phyloP scores from a whole-genome alignment of 2,329 filamentous ascomycete genomes.

The Dactylellina leptospora region DNA sequence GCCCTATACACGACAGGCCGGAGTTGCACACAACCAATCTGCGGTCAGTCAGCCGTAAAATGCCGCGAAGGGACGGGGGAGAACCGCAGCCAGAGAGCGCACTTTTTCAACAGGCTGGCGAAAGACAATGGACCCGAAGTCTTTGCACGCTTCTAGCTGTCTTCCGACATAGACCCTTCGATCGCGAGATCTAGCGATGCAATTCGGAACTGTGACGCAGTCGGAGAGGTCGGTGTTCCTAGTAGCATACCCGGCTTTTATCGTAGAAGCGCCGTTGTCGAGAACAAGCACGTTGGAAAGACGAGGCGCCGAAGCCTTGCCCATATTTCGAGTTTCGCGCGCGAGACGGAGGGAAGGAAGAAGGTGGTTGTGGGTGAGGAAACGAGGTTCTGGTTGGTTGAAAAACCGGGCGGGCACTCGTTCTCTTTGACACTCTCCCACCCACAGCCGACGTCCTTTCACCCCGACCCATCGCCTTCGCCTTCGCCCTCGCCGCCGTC shows the following conservation, averaged over 20 bases:
- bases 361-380: constrained; percentile 5
- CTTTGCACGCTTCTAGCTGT: constrained; percentile 79
- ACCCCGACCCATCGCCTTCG: too few species aligned
- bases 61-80: neutral
- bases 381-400: neutral
- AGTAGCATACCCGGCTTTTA: constrained; percentile 84
- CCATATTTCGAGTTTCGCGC: constrained; percentile 10
- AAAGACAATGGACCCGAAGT: constrained; percentile 89
- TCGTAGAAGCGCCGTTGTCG: constrained; percentile 89
- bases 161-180: constrained; percentile 80
- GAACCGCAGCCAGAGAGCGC: neutral
- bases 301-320: constrained; percentile 40
- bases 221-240: constrained; percentile 61
- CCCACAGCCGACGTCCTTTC: neutral
- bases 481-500: too few species aligned
- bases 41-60: constrained; percentile 29
- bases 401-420: neutral
- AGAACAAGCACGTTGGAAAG: constrained; percentile 76
- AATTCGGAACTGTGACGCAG: constrained; percentile 85
- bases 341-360: neutral
- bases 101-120: constrained; percentile 84
- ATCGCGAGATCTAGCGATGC: constrained; percentile 82
- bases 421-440: neutral
- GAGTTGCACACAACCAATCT: constrained; percentile 3
- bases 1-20: too few species aligned